Base-by-base conservation (phyloP, 139 green algal species). In the Picochlorum sp. region DNA sequence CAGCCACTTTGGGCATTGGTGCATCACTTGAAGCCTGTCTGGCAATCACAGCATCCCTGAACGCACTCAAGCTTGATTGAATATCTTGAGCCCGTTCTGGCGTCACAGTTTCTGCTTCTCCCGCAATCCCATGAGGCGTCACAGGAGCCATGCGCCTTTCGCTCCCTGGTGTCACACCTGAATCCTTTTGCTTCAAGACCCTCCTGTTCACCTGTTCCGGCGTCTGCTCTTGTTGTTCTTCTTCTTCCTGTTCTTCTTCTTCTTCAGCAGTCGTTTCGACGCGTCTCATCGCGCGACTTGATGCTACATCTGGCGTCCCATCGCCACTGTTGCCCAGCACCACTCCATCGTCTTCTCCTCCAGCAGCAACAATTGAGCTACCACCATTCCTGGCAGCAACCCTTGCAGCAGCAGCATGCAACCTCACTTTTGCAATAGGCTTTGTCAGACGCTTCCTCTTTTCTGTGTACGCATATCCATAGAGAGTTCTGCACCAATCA, bases 61-160 rank as follows among this genome's bases (percentile, higher is more conserved):
- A 64, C 7, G 57, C 7, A 36, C n/a, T 31, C 7, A 64, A 37
- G 8, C n/a, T 40, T 6, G 45, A 16, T 36, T 64, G 57, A 57
- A 64, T 64, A 22, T 64, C 37, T 10, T 64, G 57, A 13, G 57
- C 57, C 16, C 57, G 41, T 36, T 53, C 35, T 18, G 57, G 57
- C 22, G 39, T 26, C 39, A 47, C 39, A 20, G 18, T 47, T 25
- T 4, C 39, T 26, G 20, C 22, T n/a, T 47, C 9, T 47, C 18
- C 39, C 39, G 22, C 39, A 47, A 26, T n/a, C n/a, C n/a, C 39
- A 16, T 47, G 39, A 1, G 39, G 39, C 22, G 39, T 47, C 22
- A 26, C 22, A 26, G 39, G 39, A 26, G 39, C 39, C 39, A 47
- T 47, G 18, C 39, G 20, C 39, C 39, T 25, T 47, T n/a, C 39